Base-by-base conservation (phyloP, 2,329 filamentous ascomycete species). In the Sporothrix pseudoabietina region DNA sequence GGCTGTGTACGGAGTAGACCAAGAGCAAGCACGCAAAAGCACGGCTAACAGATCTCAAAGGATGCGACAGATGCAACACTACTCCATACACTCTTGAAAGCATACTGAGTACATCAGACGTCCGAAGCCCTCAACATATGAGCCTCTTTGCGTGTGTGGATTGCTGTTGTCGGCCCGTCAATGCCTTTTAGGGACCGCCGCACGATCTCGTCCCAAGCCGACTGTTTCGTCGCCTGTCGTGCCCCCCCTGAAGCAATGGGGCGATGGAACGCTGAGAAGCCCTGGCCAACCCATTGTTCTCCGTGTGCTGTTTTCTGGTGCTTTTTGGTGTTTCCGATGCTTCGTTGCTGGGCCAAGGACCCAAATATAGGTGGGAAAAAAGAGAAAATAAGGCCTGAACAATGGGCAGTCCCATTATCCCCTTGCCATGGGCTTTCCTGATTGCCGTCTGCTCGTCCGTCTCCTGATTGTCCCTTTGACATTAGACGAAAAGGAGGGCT, bases 181-280 rank as follows among this genome's bases (percentile, higher is more conserved):
- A 65, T 71, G 57, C 70, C 59, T 44, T 65, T 55, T 5, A 10
- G 12, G 57, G 63, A 47, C 57, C 70, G 32, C 69, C 69, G 63
- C 52, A 52, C 49, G 39, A 61, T 57, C 59, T 73, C 72, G 61
- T 73, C 72, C 72, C 72, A 73, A 73, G 72, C 71, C 54, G 68
- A 39, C 57, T 73, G 72, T 73, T 71, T 73, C 72, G 49, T 66
- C 35, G 54, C 55, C 41, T 63, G 69, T 70, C 68, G 35, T 57
- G 32, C 22, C 66, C 44, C 66, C 44, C 66, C 66, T 69, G 66
- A 52, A 39, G 47, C 47, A 39, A 69, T 69, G 66, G 66, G 66
- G 66, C 47, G n/a, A 39, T 55, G 66, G 44, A 35, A 69, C 66
- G 47, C 47, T 22, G 66, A 52, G 26, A 32, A 32, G 14, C 10